A percentile compares a stretch with the other conserved stretches of the same genome.
Evolutionary conservation across 192 early-diverging fungal genomes (phyloP).

Genomic region (Pilobolus umbonatus): DNA sequence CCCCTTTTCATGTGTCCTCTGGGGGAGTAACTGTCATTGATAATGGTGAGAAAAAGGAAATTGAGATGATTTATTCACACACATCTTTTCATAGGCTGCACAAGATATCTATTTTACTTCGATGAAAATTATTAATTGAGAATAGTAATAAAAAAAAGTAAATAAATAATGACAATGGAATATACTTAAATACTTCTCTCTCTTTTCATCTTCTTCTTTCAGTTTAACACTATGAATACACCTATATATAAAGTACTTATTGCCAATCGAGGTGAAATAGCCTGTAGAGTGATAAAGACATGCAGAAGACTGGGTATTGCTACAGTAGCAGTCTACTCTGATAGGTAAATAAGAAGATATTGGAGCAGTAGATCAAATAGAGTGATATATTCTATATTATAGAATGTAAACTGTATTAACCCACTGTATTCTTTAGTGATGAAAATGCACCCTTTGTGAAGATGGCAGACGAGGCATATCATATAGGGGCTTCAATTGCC

Average conservation of each 20-base stretch:
- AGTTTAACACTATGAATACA: background rate
- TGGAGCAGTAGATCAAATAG: background rate
- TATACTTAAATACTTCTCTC: background rate
- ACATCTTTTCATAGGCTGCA: background rate
- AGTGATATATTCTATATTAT: background rate
- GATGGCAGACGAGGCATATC: slow-evolving; percentile 52
- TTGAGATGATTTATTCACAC: background rate
- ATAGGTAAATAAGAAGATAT: slow-evolving; percentile 39
- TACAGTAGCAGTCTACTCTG: slow-evolving; percentile 65
- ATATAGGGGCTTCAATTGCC: slow-evolving; percentile 49
- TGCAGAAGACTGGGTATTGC: slow-evolving; percentile 61
- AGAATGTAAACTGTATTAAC: background rate
- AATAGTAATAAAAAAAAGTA: slow-evolving; percentile 1
- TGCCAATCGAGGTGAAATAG: slow-evolving; percentile 80
- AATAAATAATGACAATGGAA: slow-evolving; percentile 5
- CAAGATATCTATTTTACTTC: too few species aligned
- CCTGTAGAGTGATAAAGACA: slow-evolving; percentile 66
- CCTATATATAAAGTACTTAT: slow-evolving; percentile 50
- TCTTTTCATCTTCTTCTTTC: background rate
- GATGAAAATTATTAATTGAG: too few species aligned
- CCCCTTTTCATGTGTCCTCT: slow-evolving; percentile 12
- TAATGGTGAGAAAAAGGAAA: slow-evolving; percentile 15
- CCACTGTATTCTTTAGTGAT: slow-evolving; percentile 29
- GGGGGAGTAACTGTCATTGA: background rate
- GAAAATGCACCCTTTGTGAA: slow-evolving; percentile 45